phyloP scores from a whole-genome alignment of 495 filamentous ascomycete species.

The Tetracladium setigerum region DNA sequence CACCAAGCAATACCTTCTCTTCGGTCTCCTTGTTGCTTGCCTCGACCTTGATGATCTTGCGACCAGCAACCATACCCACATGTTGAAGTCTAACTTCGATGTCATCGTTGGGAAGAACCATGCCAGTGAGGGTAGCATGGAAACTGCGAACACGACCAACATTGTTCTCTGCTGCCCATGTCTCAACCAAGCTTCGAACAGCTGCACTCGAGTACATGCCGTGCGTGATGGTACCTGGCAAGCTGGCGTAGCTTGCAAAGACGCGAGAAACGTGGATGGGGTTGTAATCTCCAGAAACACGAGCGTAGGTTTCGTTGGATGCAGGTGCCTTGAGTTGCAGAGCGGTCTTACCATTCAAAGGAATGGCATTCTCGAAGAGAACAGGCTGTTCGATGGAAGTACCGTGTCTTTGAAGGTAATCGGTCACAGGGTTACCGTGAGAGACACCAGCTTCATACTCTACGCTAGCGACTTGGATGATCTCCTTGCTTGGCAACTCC shows the following conservation, averaged over 20 bases:
- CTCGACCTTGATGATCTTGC: conserved; percentile 98
- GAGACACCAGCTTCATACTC: conserved; percentile 86
- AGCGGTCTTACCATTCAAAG: conserved; percentile 84
- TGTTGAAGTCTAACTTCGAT: conserved; percentile 92
- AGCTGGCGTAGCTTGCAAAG: conserved; percentile 89
- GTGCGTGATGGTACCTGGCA: conserved; percentile 94
- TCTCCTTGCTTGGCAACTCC: conserved; percentile 93
- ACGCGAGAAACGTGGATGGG: conserved; percentile 97
- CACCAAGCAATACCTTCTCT: conserved; percentile 88
- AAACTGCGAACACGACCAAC: conserved; percentile 95
- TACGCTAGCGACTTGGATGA: conserved; percentile 91
- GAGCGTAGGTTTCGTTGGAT: conserved; percentile 95
- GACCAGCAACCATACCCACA: conserved; percentile 93
- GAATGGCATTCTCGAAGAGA: conserved; percentile 95
- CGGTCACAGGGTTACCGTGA: conserved; percentile 92
- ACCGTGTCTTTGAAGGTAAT: conserved; percentile 90
- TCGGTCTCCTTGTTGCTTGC: conserved; percentile 88
- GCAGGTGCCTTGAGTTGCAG: conserved; percentile 84
- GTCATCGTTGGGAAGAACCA: conserved; percentile 95
- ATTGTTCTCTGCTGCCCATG: conserved; percentile 98
- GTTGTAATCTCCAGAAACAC: conserved; percentile 97
- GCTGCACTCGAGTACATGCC: conserved; percentile 99
- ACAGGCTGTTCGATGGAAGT: conserved; percentile 93
- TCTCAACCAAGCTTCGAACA: conserved; percentile 96
- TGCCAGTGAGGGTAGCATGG: conserved; percentile 89